These are phyloP conservation scores for Xylaria acuta DNA, from an alignment of 495 filamentous ascomycete species.

Conservation along the genomic window DNA sequence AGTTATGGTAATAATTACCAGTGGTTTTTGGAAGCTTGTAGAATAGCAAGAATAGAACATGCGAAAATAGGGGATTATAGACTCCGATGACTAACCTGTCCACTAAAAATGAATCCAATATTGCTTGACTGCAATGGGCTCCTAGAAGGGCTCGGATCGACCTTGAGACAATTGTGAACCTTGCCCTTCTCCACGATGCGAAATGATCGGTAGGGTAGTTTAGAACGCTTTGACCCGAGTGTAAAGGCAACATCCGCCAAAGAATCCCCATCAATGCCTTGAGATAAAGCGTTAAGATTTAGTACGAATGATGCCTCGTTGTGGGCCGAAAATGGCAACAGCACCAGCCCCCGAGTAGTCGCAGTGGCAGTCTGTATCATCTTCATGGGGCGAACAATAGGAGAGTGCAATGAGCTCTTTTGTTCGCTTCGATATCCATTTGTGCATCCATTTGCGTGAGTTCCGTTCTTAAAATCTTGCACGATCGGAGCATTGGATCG, in stretches of 20 bases:
- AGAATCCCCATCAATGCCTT: slow-evolving; percentile 29
- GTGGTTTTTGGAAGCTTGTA: background rate
- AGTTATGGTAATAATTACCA: background rate
- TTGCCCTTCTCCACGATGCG: slow-evolving; percentile 34
- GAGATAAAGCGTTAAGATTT: slow-evolving; percentile 38
- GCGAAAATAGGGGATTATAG: too few species aligned
- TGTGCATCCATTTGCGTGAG: background rate
- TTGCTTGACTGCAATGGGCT: background rate
- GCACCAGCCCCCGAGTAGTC: slow-evolving; percentile 23
- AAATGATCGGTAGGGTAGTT: slow-evolving; percentile 33
- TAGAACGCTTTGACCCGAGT: slow-evolving; percentile 34
- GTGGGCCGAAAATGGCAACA: slow-evolving; percentile 42
- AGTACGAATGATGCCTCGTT: slow-evolving; percentile 36
- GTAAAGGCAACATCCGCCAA: slow-evolving; percentile 47
- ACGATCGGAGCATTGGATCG: too few species aligned
- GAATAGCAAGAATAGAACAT: background rate
- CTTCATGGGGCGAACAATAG: background rate
- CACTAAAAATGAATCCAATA: slow-evolving; percentile 13
- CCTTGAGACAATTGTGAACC: background rate
- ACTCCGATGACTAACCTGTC: background rate
- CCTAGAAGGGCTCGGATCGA: background rate
- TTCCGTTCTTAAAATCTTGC: background rate
- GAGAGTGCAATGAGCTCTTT: background rate
- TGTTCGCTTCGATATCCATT: background rate
- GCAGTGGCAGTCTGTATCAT: background rate